Evolutionary conservation across 345 rosid genomes (phyloP).

Genomic region (Capsella bursapastoris): DNA sequence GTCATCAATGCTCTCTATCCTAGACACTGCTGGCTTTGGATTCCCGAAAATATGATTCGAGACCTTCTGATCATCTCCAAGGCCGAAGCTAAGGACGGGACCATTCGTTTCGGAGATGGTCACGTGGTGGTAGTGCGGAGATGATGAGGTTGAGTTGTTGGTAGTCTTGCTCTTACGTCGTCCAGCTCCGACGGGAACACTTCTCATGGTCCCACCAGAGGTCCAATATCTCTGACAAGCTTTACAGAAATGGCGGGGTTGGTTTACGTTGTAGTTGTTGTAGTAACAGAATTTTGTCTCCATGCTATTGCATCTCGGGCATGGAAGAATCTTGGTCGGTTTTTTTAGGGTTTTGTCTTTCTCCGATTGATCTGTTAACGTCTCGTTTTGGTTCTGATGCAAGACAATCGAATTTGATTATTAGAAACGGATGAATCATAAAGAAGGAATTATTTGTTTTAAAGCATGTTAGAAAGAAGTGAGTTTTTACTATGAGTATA

Average conservation of each 20-base stretch:
- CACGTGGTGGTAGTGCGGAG: constrained; percentile 60
- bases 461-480: not conserved
- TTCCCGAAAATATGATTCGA: constrained; percentile 39
- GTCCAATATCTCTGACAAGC: constrained; percentile 97
- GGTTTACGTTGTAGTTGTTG: constrained; percentile 90
- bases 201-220: constrained; percentile 93
- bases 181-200: constrained; percentile 88
- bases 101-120: constrained; percentile 65
- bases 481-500: not conserved
- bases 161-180: constrained; percentile 79
- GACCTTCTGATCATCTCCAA: constrained; percentile 50
- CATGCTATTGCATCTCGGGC: constrained; percentile 87
- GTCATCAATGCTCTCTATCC: constrained; percentile 51
- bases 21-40: constrained; percentile 31
- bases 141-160: constrained; percentile 44
- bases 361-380: constrained; percentile 35
- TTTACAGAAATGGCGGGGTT: constrained; percentile 94
- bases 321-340: constrained; percentile 85
- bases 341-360: constrained; percentile 67
- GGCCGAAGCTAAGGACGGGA: constrained; percentile 63
- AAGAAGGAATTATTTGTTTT: not conserved
- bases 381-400: constrained; percentile 34
- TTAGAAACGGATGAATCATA: too few relatives aligned
- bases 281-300: constrained; percentile 94
- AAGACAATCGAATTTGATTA: too few relatives aligned